A percentile compares a stretch with the other conserved stretches of the same genome.
Evolutionary conservation across 345 rosid species (phyloP).

Genomic region (Brassica cretica): DNA sequence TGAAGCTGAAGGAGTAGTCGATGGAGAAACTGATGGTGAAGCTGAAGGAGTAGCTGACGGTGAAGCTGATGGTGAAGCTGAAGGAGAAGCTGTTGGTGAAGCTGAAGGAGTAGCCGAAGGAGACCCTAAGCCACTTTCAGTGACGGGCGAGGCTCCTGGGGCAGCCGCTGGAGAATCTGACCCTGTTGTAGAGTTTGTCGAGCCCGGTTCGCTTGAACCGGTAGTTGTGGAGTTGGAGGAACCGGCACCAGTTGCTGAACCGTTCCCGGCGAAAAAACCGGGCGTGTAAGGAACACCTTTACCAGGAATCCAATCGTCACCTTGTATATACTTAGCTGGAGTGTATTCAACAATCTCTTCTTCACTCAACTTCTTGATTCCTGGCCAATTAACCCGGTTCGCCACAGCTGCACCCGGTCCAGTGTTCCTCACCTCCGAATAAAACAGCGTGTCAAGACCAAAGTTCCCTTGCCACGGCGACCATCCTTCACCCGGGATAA

Average conservation of each 20-base stretch:
- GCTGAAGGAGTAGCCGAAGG: background rate
- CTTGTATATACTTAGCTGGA: conserved; percentile 45
- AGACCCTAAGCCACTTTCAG: background rate
- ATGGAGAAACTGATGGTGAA: background rate
- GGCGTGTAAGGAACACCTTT: conserved; percentile 53
- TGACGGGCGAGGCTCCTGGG: background rate
- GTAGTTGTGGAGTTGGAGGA: conserved; percentile 2
- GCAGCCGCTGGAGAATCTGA: conserved; percentile 8
- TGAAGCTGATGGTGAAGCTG: background rate
- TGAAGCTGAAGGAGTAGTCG: background rate
- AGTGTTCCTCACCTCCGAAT: conserved; percentile 52
- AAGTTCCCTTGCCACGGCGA: conserved; percentile 51
- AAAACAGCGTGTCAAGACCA: conserved; percentile 60
- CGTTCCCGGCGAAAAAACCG: conserved; percentile 31
- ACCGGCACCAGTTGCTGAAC: background rate
- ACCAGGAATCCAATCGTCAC: conserved; percentile 53
- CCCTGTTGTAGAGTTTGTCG: conserved; percentile 1
- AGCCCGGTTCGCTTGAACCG: background rate
- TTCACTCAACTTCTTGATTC: conserved; percentile 50
- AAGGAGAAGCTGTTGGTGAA: background rate
- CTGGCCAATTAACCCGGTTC: conserved; percentile 61
- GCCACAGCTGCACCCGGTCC: conserved; percentile 66
- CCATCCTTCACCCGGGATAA: conserved; percentile 70
- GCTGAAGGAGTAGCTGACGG: background rate
- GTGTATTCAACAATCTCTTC: conserved; percentile 43